A percentile compares a stretch with the other conserved stretches of the same genome.
These are phyloP conservation scores for Glycine latifolia DNA, from an alignment of 306 rosid genomes.

Conservation along the genomic window DNA sequence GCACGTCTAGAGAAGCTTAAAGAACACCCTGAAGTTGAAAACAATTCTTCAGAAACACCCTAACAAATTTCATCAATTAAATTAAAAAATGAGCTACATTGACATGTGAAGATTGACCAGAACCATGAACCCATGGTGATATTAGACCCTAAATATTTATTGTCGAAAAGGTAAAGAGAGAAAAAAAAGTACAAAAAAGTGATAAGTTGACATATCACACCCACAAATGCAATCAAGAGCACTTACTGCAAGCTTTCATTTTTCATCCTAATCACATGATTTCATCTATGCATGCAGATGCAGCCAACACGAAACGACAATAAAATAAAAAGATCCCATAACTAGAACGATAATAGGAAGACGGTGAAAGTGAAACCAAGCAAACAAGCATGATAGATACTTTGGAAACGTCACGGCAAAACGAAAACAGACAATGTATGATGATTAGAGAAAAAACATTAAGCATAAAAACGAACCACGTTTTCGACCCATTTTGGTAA, in stretches of 20 bases:
- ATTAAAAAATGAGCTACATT: not conserved
- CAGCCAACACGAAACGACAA: not conserved
- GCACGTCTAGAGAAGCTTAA: not conserved
- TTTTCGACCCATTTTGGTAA: conserved; percentile 51
- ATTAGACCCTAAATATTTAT: not conserved
- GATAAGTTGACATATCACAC: not conserved
- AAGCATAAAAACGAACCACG: conserved; percentile 15
- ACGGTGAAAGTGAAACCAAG: not conserved
- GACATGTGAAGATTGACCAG: not conserved
- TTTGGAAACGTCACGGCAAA: not conserved
- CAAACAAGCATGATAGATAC: not conserved
- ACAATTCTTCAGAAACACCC: too few relatives aligned
- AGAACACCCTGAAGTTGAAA: not conserved
- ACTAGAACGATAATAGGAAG: not conserved
- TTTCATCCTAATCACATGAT: not conserved
- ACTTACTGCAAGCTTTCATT: not conserved
- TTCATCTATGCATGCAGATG: not conserved
- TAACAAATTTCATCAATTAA: not conserved
- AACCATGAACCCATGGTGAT: not conserved
- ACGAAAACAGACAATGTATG: not conserved
- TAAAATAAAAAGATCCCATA: not conserved
- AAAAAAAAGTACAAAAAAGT: not conserved
- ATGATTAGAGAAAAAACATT: not conserved
- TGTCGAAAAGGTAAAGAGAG: not conserved
- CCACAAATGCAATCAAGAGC: conserved; percentile 8